Base-by-base conservation (phyloP, 257 asterid genomes). In the Penstemon davidsonii region DNA sequence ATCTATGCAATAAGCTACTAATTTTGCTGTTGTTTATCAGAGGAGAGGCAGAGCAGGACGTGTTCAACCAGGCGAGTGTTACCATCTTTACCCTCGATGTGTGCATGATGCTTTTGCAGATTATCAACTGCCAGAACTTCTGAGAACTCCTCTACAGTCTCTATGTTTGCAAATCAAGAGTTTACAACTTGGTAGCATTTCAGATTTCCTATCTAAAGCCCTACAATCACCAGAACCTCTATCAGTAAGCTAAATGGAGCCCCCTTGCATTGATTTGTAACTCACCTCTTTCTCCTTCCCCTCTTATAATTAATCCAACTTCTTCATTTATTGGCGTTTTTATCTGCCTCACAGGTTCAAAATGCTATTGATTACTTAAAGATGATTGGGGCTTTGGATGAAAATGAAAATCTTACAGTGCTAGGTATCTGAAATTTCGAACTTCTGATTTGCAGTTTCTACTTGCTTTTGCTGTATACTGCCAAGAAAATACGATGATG, bases 41-140 rank as follows among this genome's bases (percentile, higher is more conserved):
- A 90, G 98, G 81, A 90, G 74, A 86, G 98, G 98, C 70, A 88
- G 98, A 73, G 98, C 98, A 44, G 98, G 98, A n/a, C 96, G 98
- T 76, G 98, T 92, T 74, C 98, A 92, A 78, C 84, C 97, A 43
- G 98, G 98, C 66, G 98, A 92, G 83, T 90, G 96, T 71, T 92
- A 85, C 83, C 98, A 86, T 82, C 96, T 92, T 68, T 92, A 92
- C 73, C 98, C 98, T 51, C 81, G 93, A 80, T 85, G 86, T 58
- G 95, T 92, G 57, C 80, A 85, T 82, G 91, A 92, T 74, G 87
- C 93, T 45, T 90, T 92, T 69, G 89, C 95, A 44, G 97, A 92
- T 75, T 92, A 90, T 85, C 97, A 92, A 75, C 70, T 90, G 85
- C 98, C 98, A 9, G 98, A 92, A 82, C 97, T 92, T 76, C 70